Evolutionary conservation across 768 basidiomycete species (phyloP), one percentile per base, ranked within the genome.

Genomic region (Cyclocybe cylindracea): DNA sequence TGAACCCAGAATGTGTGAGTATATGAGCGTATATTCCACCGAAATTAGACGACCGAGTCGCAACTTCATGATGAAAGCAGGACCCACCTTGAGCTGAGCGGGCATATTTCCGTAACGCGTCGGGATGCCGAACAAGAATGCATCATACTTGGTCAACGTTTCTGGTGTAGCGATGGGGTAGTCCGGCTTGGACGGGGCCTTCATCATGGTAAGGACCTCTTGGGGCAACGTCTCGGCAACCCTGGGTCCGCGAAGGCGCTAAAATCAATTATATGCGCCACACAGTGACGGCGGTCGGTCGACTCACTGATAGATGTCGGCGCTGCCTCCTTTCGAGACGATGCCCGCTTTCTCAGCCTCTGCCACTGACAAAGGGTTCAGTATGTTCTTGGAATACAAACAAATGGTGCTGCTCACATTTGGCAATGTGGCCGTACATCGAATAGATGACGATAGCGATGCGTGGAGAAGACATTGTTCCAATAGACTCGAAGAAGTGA

Each of bases 21-120:
- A 29, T 39, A 37, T 39, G 44, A 16, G 39, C 29, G 14, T 36
- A 19, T 37, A 35, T 10, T 32, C 5, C 5, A 39, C 32, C 40
- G 46, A 46, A 10, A 11, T 34, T 39, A 16, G n/a, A n/a, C n/a
- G n/a, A n/a, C n/a, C n/a, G n/a, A n/a, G n/a, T n/a, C n/a, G n/a
- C n/a, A n/a, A n/a, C n/a, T n/a, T n/a, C n/a, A n/a, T n/a, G n/a
- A 8, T 7, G 18, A 9, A n/a, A 5, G 38, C 35, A 40, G 37
- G 11, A 31, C 54, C 33, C 34, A 64, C 63, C 64, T 66, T 66
- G 54, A 62, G 85, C 60, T 92, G 89, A 0, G 76, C 85, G 34
- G 89, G 82, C 61, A 86, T 82, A 62, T 83, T 83, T n/a, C 89
- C 89, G 67, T 78, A 94, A 58, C 89, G 83, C 19, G 85, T 86